A percentile compares a stretch with the other conserved stretches of the same genome.
Conservation (phyloP, 2,329 filamentous ascomycete genomes). For the Clonostachys sp. region DNA sequence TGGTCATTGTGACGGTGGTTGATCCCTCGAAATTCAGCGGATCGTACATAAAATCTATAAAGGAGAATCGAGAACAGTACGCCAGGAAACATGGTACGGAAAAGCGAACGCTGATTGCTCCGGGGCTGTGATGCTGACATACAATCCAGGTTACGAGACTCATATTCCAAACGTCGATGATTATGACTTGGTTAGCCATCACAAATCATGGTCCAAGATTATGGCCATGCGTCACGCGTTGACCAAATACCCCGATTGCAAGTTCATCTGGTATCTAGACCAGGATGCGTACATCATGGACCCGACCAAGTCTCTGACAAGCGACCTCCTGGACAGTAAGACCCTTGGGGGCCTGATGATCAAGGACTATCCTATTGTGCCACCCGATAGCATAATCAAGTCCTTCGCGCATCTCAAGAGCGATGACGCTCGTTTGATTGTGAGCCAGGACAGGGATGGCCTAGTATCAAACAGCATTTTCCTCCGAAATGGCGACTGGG, state of each 20-base stretch:
- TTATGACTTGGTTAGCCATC: constrained; percentile 63
- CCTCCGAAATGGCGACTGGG: constrained; percentile 81
- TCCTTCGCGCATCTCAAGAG: constrained; percentile 81
- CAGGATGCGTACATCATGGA: constrained; percentile 88
- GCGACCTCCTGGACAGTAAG: constrained; percentile 62
- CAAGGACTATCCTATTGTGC: constrained; percentile 80
- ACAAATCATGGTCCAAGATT: constrained; percentile 69
- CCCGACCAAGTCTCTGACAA: constrained; percentile 62
- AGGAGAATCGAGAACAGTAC: constrained; percentile 80
- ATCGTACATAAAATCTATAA: constrained; percentile 68
- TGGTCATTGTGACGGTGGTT: constrained; percentile 81
- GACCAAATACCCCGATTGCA: constrained; percentile 69
- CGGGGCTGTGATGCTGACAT: not conserved
- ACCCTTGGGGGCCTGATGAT: constrained; percentile 77
- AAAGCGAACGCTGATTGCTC: no score
- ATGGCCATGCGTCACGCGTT: constrained; percentile 88
- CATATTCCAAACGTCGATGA: constrained; percentile 76
- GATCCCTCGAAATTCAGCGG: constrained; percentile 62
- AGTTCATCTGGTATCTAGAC: constrained; percentile 84
- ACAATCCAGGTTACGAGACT: constrained; percentile 62
- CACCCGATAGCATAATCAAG: constrained; percentile 94
- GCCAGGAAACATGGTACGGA: constrained; percentile 76
- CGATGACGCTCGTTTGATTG: constrained; percentile 72
- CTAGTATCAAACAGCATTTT: constrained; percentile 75
- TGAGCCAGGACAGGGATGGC: constrained; percentile 82